Conservation (phyloP, 805 yeast genomes). For the Nakazawaea sp. region DNA sequence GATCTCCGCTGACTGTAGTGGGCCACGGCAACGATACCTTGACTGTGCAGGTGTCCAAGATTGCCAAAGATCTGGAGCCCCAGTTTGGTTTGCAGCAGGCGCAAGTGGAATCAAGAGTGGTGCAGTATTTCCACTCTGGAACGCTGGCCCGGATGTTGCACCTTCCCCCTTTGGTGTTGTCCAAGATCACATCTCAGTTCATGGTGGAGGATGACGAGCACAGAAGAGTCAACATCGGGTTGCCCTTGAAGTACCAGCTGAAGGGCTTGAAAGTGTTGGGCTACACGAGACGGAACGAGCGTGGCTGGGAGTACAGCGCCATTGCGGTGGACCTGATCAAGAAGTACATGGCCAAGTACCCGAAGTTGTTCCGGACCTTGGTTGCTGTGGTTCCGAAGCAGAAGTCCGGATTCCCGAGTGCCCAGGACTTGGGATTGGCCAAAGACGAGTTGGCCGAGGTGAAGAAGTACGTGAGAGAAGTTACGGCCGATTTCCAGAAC, state of each 20-base stretch:
- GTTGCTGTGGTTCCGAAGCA: constrained; percentile 13
- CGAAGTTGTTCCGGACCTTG: constrained; percentile 42
- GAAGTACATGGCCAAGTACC: constrained; percentile 57
- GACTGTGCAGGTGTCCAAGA: constrained; percentile 46
- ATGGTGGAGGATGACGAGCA: constrained; percentile 49
- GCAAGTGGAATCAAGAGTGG: constrained; percentile 43
- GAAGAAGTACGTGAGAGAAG: constrained; percentile 39
- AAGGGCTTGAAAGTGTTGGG: constrained; percentile 82
- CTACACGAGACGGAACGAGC: constrained; percentile 57
- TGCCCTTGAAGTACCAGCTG: constrained; percentile 77
- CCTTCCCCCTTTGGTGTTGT: constrained; percentile 58
- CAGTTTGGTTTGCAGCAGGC: constrained; percentile 58
- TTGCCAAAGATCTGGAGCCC: constrained; percentile 48
- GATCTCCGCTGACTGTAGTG: constrained; percentile 63
- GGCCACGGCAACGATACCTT: constrained; percentile 45
- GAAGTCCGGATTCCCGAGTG: constrained; percentile 27
- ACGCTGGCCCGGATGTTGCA: constrained; percentile 54
- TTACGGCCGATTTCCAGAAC: constrained; percentile 39
- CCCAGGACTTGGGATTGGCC: constrained; percentile 32
- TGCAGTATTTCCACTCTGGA: constrained; percentile 58
- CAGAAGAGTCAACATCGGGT: constrained; percentile 62
- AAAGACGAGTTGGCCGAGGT: constrained; percentile 31
- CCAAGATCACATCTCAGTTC: constrained; percentile 71
- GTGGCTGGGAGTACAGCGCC: constrained; percentile 80
- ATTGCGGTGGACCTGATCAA: constrained; percentile 61